phyloP scores from a whole-genome alignment of 1,139 yeast species.

The Kodamaea anthophila region DNA sequence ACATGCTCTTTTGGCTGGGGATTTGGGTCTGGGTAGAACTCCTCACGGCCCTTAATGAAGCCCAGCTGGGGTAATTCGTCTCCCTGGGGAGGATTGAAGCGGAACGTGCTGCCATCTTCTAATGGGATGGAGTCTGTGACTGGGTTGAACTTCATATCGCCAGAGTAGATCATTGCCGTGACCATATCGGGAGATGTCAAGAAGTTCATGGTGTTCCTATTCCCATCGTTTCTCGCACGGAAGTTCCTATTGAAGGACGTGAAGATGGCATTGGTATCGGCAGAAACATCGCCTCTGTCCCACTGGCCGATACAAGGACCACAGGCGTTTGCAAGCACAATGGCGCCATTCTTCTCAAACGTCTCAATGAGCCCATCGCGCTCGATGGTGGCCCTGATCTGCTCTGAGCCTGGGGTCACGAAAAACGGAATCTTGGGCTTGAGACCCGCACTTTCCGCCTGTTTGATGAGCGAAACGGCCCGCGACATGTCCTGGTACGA shows the following conservation, averaged over 20 bases:
- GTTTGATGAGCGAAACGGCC: slow-evolving; percentile 79
- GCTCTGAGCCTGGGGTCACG: slow-evolving; percentile 98
- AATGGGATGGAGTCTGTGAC: slow-evolving; percentile 65
- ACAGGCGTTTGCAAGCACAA: slow-evolving; percentile 93
- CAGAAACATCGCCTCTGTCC: slow-evolving; percentile 72
- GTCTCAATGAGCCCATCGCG: slow-evolving; percentile 83
- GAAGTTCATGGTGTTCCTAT: slow-evolving; percentile 94
- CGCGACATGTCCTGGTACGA: slow-evolving; percentile 97
- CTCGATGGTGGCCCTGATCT: slow-evolving; percentile 93
- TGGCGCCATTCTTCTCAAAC: slow-evolving; percentile 80
- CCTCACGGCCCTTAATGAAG: slow-evolving; percentile 73
- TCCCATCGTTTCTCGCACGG: slow-evolving; percentile 96
- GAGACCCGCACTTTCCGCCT: slow-evolving; percentile 79
- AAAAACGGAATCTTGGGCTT: slow-evolving; percentile 90
- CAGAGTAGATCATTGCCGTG: slow-evolving; percentile 93
- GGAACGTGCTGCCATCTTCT: slow-evolving; percentile 63
- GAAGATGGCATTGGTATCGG: slow-evolving; percentile 79
- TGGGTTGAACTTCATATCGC: slow-evolving; percentile 86
- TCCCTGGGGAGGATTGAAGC: slow-evolving; percentile 66
- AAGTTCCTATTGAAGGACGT: slow-evolving; percentile 96
- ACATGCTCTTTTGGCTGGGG: slow-evolving; percentile 73
- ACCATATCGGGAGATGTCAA: slow-evolving; percentile 96
- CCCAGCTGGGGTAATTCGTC: slow-evolving; percentile 79
- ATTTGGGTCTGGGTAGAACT: slow-evolving; percentile 77
- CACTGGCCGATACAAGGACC: slow-evolving; percentile 99